A percentile compares a stretch with the other conserved stretches of the same genome.
Conservation (phyloP, 2,329 filamentous ascomycete species). For the Sporothrix pallida region DNA sequence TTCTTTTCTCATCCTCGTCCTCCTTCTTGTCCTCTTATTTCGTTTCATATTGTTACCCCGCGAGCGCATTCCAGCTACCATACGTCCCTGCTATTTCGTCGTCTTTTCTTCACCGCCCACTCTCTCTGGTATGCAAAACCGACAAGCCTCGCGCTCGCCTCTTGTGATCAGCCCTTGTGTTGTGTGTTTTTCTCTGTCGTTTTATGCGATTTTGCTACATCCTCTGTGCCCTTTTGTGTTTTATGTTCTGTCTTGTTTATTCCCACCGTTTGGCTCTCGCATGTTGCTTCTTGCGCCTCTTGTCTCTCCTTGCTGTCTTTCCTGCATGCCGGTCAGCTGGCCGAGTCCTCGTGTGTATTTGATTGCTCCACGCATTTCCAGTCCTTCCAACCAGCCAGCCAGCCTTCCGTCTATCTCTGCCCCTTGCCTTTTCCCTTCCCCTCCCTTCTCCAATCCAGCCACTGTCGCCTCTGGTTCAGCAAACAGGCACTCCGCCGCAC, state of each 20-base stretch:
- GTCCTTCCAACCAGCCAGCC: neutral
- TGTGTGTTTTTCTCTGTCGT: neutral
- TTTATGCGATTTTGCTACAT: neutral
- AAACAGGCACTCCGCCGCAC: slow-evolving; percentile 20
- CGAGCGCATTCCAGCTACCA: slow-evolving; percentile 26
- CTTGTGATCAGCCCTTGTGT: slow-evolving; percentile 11
- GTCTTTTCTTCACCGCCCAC: neutral
- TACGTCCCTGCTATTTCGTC: neutral
- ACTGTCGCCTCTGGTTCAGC: neutral
- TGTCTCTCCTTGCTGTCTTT: neutral
- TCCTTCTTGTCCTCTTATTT: neutral
- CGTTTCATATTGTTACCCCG: slow-evolving; percentile 26
- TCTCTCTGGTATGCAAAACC: slow-evolving; percentile 27
- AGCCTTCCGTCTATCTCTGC: too few relatives aligned
- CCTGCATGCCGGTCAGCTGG: neutral
- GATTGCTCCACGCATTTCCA: neutral
- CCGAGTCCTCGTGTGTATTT: neutral
- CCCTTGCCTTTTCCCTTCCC: neutral
- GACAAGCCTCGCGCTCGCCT: slow-evolving; percentile 15
- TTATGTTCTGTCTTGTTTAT: slow-evolving; percentile 8
- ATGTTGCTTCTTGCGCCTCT: neutral
- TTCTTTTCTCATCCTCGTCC: neutral
- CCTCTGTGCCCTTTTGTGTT: neutral
- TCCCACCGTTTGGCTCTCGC: neutral
- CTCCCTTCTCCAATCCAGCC: neutral